Conservation (phyloP, 108 stramenopile genomes). For the Pseudonitzschia delicatissima region DNA sequence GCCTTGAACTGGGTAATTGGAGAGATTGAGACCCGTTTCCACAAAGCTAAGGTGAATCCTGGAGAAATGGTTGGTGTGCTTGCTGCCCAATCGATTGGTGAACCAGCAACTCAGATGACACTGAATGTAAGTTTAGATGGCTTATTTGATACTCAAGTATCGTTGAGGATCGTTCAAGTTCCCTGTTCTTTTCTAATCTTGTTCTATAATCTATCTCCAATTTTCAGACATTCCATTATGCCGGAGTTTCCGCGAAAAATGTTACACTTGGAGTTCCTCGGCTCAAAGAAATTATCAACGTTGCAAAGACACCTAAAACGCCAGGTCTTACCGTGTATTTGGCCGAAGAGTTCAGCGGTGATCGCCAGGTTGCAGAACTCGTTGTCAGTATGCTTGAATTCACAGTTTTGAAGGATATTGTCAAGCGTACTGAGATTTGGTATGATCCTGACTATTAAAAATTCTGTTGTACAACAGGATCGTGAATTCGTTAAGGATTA, state of each 20-base stretch:
- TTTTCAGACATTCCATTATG: slow-evolving; percentile 94
- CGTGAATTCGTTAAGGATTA: slow-evolving; percentile 89
- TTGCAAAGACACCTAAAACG: slow-evolving; percentile 95
- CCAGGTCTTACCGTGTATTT: slow-evolving; percentile 93
- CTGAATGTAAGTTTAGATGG: slow-evolving; percentile 54
- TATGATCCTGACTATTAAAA: slow-evolving; percentile 95
- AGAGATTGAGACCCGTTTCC: slow-evolving; percentile 90
- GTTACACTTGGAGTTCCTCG: slow-evolving; percentile 98
- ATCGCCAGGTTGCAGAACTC: slow-evolving; percentile 78
- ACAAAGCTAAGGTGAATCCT: slow-evolving; percentile 86
- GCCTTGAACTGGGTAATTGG: slow-evolving; percentile 91
- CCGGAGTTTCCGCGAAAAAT: slow-evolving; percentile 98
- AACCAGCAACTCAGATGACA: slow-evolving; percentile 99
- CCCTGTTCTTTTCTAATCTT: neutral
- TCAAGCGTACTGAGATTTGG: slow-evolving; percentile 90
- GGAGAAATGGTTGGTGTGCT: slow-evolving; percentile 99
- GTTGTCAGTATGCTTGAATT: slow-evolving; percentile 90
- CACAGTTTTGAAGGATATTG: slow-evolving; percentile 89
- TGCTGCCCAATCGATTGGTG: slow-evolving; percentile 98
- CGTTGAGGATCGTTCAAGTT: slow-evolving; percentile 4
- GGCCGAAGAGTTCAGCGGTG: slow-evolving; percentile 73
- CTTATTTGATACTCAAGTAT: neutral
- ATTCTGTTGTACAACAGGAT: slow-evolving; percentile 90
- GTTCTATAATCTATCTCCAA: neutral
- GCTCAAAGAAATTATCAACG: slow-evolving; percentile 97